These are phyloP conservation scores for Fusarium sp. DNA, from an alignment of 2,329 filamentous ascomycete species.

Conservation along the genomic window DNA sequence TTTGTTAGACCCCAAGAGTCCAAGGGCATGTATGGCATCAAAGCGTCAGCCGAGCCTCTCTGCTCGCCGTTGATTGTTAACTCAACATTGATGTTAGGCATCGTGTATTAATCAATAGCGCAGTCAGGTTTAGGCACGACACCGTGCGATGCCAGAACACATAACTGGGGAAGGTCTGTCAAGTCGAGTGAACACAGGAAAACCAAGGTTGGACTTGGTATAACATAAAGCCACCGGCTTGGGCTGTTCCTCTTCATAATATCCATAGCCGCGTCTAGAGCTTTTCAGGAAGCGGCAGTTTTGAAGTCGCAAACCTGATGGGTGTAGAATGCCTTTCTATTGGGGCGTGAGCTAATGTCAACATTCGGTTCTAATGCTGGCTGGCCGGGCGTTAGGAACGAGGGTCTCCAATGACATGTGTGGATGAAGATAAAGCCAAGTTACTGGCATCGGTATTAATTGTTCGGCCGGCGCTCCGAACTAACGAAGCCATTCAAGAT, in stretches of 20 bases:
- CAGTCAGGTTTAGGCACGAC: conserved; percentile 1
- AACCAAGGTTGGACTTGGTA: conserved; percentile 1
- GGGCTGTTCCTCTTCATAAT: not conserved
- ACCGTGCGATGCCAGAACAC: conserved; percentile 1
- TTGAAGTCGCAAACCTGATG: conserved; percentile 22
- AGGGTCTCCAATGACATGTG: conserved; percentile 17
- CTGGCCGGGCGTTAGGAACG: conserved; percentile 10
- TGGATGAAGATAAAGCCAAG: conserved; percentile 15
- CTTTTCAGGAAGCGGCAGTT: conserved; percentile 22
- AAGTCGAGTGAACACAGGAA: conserved; percentile 17
- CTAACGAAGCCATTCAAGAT: conserved; percentile 16
- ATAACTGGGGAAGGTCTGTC: not conserved
- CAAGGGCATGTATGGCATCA: conserved; percentile 9
- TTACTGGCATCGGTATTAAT: conserved; percentile 10
- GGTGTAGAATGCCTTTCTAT: conserved; percentile 9
- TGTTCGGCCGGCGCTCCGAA: conserved; percentile 28
- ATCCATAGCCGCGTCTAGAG: not conserved
- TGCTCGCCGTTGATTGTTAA: conserved; percentile 8
- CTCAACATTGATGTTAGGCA: not conserved
- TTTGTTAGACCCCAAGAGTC: conserved; percentile 23
- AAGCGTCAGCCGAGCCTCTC: conserved; percentile 33
- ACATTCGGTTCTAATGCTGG: conserved; percentile 5
- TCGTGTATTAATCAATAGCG: conserved; percentile 21
- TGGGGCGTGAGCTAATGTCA: conserved; percentile 19
- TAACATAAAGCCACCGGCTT: not conserved